Evolutionary conservation across 1,284 basidiomycete species (phyloP), one percentile per base, ranked within the genome.

Genomic region (Pyrrhoderma noxium): DNA sequence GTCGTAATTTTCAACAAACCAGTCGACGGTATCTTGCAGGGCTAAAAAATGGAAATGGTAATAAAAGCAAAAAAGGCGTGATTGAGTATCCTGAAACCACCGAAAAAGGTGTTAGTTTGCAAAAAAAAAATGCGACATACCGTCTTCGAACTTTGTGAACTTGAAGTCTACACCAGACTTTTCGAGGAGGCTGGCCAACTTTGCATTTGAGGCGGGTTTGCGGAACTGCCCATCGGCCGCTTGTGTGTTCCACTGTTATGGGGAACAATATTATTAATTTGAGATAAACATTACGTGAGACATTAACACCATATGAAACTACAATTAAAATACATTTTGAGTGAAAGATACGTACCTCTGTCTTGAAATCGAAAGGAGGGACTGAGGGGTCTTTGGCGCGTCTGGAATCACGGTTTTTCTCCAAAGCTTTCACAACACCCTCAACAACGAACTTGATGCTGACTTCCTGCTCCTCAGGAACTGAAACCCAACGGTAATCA

Each of bases 181-280:
- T 44, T 44, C 37, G 21, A 91, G 80, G 38, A 86, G 68, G 19
- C 67, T 69, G 31, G 87, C 63, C 3, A 94, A 70, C 67, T 92
- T 93, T 61, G 77, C 81, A 67, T 95, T 95, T 40, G 88, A 89
- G n/a, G 92, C 92, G 0, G 91, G 90, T 70, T 94, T 94, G 59
- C 92, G 84, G 76, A 84, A 92, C 66, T 95, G 92, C 1, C 92
- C 92, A 60, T 95, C 89, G 2, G 87, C 19, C 23, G 54, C 54
- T 37, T 45, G 37, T 16, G 50, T 45, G 35, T 52, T 52, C 54
- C 54, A 56, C 54, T 55, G 13, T 34, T 14, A 81, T 78, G 63
- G 88, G 83, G 64, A 87, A 89, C 74, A 76, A 51, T n/a, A 44
- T 22, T 18, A 39, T 8, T 34, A 16, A 21, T 9, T 25, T 18